Conservation (phyloP, 2,329 filamentous ascomycete species). For the Purpureocillium lavendulum region DNA sequence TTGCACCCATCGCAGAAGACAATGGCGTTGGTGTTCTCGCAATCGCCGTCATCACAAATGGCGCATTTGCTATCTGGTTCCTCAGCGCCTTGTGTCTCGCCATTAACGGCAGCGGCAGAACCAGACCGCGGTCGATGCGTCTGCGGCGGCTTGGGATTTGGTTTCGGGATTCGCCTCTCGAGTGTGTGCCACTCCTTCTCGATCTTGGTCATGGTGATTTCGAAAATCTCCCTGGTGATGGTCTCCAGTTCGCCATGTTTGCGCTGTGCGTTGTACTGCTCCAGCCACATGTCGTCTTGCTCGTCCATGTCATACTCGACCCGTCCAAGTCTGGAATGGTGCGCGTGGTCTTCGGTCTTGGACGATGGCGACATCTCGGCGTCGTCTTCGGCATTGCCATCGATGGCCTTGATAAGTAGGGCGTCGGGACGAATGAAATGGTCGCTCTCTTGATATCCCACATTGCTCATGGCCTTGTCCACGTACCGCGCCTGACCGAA, state of each 20-base stretch:
- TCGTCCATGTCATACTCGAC: conserved; percentile 99
- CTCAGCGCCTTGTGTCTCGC: conserved; percentile 74
- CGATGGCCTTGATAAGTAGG: conserved; percentile 57
- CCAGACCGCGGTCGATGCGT: conserved; percentile 88
- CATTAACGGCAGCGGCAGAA: conserved; percentile 90
- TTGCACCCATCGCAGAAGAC: conserved; percentile 99
- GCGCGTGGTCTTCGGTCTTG: conserved; percentile 19
- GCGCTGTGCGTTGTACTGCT: conserved; percentile 70
- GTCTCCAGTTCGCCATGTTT: conserved; percentile 66
- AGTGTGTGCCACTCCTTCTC: conserved; percentile 97
- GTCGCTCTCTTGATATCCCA: conserved; percentile 93
- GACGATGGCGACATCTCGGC: conserved; percentile 31
- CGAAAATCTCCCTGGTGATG: conserved; percentile 89
- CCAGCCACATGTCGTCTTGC: conserved; percentile 94
- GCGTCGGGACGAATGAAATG: conserved; percentile 72
- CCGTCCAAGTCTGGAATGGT: conserved; percentile 51
- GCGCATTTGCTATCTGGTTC: conserved; percentile 97
- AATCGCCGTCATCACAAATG: conserved; percentile 98
- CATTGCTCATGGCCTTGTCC: conserved; percentile 90
- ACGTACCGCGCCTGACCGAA: conserved; percentile 85
- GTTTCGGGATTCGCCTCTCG: conserved; percentile 94
- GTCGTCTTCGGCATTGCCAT: conserved; percentile 53
- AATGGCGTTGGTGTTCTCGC: conserved; percentile 97
- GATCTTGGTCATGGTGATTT: conserved; percentile 97
- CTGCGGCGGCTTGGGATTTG: conserved; percentile 91